Base-by-base conservation (phyloP, 2,329 filamentous ascomycete genomes). In the Hypoxylon sp. region DNA sequence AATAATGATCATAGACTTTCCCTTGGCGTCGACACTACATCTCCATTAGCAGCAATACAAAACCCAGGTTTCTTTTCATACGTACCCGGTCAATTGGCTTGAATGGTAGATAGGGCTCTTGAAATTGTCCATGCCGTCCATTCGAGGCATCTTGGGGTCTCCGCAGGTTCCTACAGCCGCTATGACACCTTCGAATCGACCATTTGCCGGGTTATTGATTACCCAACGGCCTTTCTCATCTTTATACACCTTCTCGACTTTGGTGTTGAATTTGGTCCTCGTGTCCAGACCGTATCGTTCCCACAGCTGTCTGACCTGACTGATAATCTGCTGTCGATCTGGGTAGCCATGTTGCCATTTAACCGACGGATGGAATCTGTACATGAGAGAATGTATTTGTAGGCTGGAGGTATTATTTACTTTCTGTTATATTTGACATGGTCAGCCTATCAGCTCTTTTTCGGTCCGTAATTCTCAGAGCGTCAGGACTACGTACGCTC, bases 361-460 rank as follows among this genome's bases (percentile, higher is more conserved):
- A 1, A 97, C 88, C 0, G 91, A 92, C 0, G 93, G 93, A 72
- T 95, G 92, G 77, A 97, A 97, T 21, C 93, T 88, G 79, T 95
- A 97, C 93, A 96, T 96, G 64, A 94, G 79, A 19, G 90, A 93
- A 78, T 97, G 92, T 21, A 97, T 94, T 75, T 96, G 93, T 0
- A 97, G 85, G 15, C 92, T 89, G 0, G 92, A 94, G 0, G 92
- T 94, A 56, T 92, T 92, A 81, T 96, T 95, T 44, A 96, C 92
- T 79, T 87, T 86, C 89, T 93, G 65, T 24, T 27, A 8, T 29
- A 27, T 29, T 3, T 1, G 0, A 39, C 0, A 27, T 13, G 21
- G 39, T 69, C 17, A 73, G 59, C 15, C 21, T 21, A 15, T 32
- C 27, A 31, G 13, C 4, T 10, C 13, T 29, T 13, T 21, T 39